These are phyloP conservation scores for Luffa acutangula DNA, from an alignment of 306 rosid genomes.

Conservation along the genomic window DNA sequence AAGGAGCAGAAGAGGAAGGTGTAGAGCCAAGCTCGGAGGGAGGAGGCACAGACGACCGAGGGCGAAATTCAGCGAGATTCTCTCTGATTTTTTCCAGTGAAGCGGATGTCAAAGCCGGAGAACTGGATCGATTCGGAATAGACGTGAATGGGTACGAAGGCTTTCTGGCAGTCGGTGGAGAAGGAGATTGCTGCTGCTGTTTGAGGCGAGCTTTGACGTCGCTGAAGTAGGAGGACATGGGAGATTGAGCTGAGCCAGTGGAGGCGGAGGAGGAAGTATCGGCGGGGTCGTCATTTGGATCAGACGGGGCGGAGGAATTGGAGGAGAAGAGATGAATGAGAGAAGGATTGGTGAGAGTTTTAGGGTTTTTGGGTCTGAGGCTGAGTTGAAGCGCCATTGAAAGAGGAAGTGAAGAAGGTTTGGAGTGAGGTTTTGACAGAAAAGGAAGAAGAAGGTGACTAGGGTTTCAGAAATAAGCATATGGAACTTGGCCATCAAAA, in stretches of 20 bases:
- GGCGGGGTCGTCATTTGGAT: conserved; percentile 13
- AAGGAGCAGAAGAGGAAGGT: not conserved
- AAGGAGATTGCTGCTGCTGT: conserved; percentile 5
- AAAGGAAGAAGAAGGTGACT: not conserved
- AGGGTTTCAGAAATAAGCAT: not conserved
- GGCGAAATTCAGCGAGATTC: conserved; percentile 29
- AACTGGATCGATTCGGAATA: not conserved
- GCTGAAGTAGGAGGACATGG: conserved; percentile 18
- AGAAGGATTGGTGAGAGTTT: conserved; percentile 18
- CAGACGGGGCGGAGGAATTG: conserved; percentile 18
- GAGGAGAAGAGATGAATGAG: conserved; percentile 35
- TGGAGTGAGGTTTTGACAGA: not conserved
- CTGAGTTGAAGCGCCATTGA: conserved; percentile 41
- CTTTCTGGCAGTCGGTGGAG: not conserved
- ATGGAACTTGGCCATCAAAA: not conserved
- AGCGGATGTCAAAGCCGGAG: conserved; percentile 1
- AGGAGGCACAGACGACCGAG: conserved; percentile 1
- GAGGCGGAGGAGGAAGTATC: conserved; percentile 4
- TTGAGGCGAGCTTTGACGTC: conserved; percentile 32
- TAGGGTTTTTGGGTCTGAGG: conserved; percentile 21
- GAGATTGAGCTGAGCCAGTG: conserved; percentile 10
- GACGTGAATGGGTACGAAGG: not conserved
- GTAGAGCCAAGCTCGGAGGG: not conserved
- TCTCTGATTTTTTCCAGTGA: conserved; percentile 23
- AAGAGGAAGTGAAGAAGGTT: conserved; percentile 23